Evolutionary conservation across 345 rosid genomes (phyloP).

Genomic region (Citrus hindsii): DNA sequence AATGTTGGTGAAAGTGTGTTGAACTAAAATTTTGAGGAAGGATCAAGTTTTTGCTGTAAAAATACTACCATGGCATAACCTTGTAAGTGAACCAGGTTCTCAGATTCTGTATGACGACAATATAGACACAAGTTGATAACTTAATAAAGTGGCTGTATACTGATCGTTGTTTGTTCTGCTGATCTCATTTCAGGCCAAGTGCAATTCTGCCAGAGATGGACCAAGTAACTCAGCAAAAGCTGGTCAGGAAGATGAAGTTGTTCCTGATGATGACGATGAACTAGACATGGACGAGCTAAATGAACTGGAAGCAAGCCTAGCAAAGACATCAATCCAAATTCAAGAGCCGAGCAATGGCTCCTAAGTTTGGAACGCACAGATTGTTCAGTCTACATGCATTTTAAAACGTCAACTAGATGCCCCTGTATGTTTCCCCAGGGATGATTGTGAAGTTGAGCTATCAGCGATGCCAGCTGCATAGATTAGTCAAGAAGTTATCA

Average conservation of each 20-base stretch:
- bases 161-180: background rate
- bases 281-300: conserved; percentile 76
- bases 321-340: conserved; percentile 62
- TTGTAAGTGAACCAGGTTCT: background rate
- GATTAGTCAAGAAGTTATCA: background rate
- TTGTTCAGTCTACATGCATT: conserved; percentile 24
- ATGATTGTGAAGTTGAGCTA: background rate
- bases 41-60: background rate
- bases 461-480: background rate
- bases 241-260: conserved; percentile 17
- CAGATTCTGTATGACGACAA: background rate
- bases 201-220: conserved; percentile 26
- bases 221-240: conserved; percentile 25
- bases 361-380: conserved; percentile 7
- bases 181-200: conserved; percentile 23
- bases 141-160: background rate
- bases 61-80: background rate
- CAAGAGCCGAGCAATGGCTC: conserved; percentile 30
- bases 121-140: background rate
- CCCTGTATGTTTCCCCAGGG: background rate
- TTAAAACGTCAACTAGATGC: conserved; percentile 14
- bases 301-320: conserved; percentile 73
- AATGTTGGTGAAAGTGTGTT: background rate
- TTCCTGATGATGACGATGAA: conserved; percentile 38
- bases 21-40: background rate